These are phyloP conservation scores for Oidiodendron maius DNA, from an alignment of 495 filamentous ascomycete genomes.

Conservation along the genomic window DNA sequence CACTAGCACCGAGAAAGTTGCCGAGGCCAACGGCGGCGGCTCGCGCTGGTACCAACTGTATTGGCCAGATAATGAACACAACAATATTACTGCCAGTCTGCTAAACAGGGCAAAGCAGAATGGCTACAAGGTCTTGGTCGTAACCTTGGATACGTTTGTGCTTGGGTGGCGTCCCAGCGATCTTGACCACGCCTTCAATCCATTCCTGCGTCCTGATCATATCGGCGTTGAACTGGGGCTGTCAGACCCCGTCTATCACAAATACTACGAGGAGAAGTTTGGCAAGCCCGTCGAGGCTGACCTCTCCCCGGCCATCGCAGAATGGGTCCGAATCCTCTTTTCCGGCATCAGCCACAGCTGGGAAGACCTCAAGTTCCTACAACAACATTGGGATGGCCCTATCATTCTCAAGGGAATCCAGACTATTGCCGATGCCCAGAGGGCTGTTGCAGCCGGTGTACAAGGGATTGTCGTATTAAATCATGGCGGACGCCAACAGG, in stretches of 20 bases:
- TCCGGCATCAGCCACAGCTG: slow-evolving; percentile 46
- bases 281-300: neutral
- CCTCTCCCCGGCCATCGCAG: neutral
- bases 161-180: slow-evolving; percentile 56
- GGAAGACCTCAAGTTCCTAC: slow-evolving; percentile 46
- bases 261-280: slow-evolving; percentile 36
- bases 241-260: slow-evolving; percentile 55
- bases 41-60: neutral
- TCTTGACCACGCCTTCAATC: slow-evolving; percentile 53
- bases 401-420: slow-evolving; percentile 94
- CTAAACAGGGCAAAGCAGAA: neutral
- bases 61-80: neutral
- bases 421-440: slow-evolving; percentile 83
- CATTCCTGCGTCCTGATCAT: slow-evolving; percentile 37
- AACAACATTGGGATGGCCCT: slow-evolving; percentile 61
- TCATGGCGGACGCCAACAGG: slow-evolving; percentile 81
- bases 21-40: neutral
- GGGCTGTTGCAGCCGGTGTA: slow-evolving; percentile 71
- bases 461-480: slow-evolving; percentile 91
- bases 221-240: slow-evolving; percentile 36
- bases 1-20: slow-evolving; percentile 1
- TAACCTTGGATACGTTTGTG: slow-evolving; percentile 30
- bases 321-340: slow-evolving; percentile 31
- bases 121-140: slow-evolving; percentile 25
- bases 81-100: too few species aligned